Evolutionary conservation across 2,329 filamentous ascomycete genomes (phyloP), one percentile per base, ranked within the genome.

Genomic region (Coniochaeta sp.): DNA sequence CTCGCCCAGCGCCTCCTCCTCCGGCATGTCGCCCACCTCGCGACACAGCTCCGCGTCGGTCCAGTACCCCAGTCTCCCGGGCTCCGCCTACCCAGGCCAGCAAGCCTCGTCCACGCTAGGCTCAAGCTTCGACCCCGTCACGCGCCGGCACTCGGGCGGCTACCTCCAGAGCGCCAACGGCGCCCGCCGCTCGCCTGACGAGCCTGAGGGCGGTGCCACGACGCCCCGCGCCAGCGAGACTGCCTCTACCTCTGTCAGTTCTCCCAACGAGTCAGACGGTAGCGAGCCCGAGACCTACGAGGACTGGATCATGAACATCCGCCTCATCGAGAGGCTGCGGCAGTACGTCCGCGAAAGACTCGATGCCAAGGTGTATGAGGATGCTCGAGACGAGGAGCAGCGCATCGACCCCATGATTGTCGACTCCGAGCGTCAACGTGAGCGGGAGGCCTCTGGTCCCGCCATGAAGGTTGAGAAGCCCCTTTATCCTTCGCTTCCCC

Each of bases 1-100:
- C 71, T 93, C 89, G 7, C 89, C 89, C 2, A 83, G 80, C 65
- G 85, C 87, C 30, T 90, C 88, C n/a, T 85, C 83, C 55, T 83
- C 87, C 61, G 87, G 82, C 70, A 81, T 91, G 71, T 90, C 88
- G 57, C 88, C 88, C 32, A 79, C 82, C 52, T 84, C 83, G 14
- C 82, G 87, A 59, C 83, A 87, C 70, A 82, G 79, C 67, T 83
- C 83, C 1, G 74, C 79, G 26, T 84, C 84, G 52, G 83, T 85
- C 68, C 84, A 90, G 75, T 95, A 95, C 73, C 90, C 90, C 19
- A 90, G 80, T 64, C 82, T 95, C 34, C 89, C 81, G 52, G 83
- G 89, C 54, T 87, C 90, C 52, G 88, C 88, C 71, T 90, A 89
- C 68, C 81, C 83, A 1, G 81, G 86, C 32, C 87, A 89, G 64